A percentile compares a stretch with the other conserved stretches of the same genome.
Evolutionary conservation across 2,329 filamentous ascomycete species (phyloP).

Genomic region (Pseudopyrenochaeta lycopersici): DNA sequence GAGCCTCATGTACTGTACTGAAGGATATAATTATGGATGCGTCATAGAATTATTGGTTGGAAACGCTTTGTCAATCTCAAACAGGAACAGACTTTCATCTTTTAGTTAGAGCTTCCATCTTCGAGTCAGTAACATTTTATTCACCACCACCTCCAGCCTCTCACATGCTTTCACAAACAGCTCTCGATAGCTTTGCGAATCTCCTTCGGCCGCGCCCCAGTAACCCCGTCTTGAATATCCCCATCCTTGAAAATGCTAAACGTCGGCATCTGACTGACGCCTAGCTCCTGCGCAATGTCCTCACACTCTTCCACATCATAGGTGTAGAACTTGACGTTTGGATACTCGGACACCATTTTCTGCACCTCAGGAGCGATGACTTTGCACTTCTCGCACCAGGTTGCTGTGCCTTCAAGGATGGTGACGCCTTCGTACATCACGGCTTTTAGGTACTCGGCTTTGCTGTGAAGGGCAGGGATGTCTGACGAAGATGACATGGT

Average conservation of each 20-base stretch:
- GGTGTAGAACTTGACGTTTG: constrained; percentile 36
- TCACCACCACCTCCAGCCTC: no score
- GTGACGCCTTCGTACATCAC: constrained; percentile 42
- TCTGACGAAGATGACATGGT: constrained; percentile 2
- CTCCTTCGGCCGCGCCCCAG: constrained; percentile 30
- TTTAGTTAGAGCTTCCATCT: no score
- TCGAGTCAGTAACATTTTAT: no score
- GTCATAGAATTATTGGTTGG: not conserved
- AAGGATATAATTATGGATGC: not conserved
- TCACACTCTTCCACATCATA: constrained; percentile 43
- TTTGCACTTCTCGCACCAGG: constrained; percentile 41
- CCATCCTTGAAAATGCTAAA: constrained; percentile 43
- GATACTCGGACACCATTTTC: constrained; percentile 35
- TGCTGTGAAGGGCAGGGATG: constrained; percentile 34
- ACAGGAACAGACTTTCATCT: no score
- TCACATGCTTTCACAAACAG: constrained; percentile 17
- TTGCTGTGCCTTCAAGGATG: constrained; percentile 41
- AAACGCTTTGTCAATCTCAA: not conserved
- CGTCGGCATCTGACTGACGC: constrained; percentile 36
- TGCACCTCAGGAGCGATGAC: constrained; percentile 37
- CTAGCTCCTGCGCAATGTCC: constrained; percentile 42
- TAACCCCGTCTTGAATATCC: constrained; percentile 36
- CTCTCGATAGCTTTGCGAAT: constrained; percentile 33
- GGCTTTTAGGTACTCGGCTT: constrained; percentile 39
- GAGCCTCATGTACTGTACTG: not conserved